Evolutionary conservation across 2,329 filamentous ascomycete genomes (phyloP).

Genomic region (Venturiaceae sp.): DNA sequence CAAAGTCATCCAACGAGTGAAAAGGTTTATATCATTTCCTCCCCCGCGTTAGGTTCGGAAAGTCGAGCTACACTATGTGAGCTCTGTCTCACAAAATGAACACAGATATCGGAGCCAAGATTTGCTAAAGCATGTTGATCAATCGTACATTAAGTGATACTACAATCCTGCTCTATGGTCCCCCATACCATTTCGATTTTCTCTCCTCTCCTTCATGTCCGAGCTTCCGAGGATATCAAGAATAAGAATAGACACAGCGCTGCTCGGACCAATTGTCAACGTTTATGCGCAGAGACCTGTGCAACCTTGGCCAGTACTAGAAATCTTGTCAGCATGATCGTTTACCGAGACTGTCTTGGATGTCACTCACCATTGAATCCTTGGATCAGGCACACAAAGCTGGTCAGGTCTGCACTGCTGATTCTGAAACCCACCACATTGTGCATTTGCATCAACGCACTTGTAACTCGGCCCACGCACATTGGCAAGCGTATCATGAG

Average conservation of each 20-base stretch:
- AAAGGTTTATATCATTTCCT: too few relatives aligned
- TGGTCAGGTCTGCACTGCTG: not conserved
- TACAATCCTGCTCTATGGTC: too few relatives aligned
- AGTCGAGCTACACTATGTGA: too few relatives aligned
- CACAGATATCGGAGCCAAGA: too few relatives aligned
- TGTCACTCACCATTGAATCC: not conserved
- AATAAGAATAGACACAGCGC: not conserved
- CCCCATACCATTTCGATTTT: too few relatives aligned
- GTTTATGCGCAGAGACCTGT: not conserved
- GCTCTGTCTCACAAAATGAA: too few relatives aligned
- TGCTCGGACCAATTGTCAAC: too few relatives aligned
- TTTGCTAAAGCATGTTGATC: too few relatives aligned
- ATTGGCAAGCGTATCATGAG: not conserved
- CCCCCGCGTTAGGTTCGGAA: too few relatives aligned
- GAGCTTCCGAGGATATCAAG: not conserved
- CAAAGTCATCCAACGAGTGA: too few relatives aligned
- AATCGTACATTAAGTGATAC: too few relatives aligned
- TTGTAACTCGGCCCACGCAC: not conserved
- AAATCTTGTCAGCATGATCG: not conserved
- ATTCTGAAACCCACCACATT: not conserved
- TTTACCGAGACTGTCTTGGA: not conserved
- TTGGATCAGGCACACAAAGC: not conserved
- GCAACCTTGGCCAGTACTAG: not conserved
- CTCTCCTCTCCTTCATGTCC: not conserved
- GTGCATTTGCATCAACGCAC: not conserved